Base-by-base conservation (phyloP, 2,329 filamentous ascomycete genomes). In the Setomelanomma holmii region DNA sequence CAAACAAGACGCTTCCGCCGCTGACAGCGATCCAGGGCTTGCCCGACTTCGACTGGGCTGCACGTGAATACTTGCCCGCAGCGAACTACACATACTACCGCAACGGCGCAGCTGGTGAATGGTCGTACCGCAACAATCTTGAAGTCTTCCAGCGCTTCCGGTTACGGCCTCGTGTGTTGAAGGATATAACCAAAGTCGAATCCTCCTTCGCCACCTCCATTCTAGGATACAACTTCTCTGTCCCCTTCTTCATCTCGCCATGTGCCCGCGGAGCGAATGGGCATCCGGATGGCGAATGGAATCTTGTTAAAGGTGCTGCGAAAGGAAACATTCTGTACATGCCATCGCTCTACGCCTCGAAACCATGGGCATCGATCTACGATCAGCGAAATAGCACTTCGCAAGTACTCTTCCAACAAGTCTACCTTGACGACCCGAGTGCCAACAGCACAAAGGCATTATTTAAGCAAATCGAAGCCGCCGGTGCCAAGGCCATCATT, bases 81-180 rank as follows among this genome's bases (percentile, higher is more conserved):
- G 62, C 69, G 19, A 77, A 80, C 61, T 84, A 81, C 69, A 82
- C 81, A n/a, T 84, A 83, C 69, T 84, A 84, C 71, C 79, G 81
- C 52, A 83, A 82, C 57, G 82, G 81, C 17, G 82, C 81, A 4
- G 81, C 76, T 3, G 82, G 81, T 53, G 82, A 84, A 69, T 84
- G 79, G 78, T 73, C 76, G 1, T 84, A 84, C 69, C 76, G 82
- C 42, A 83, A 84, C 68, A 85, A 85, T 69, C 75, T 84, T 5
- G 83, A 85, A 68, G 76, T 79, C 22, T 85, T 77, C 68, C 72
- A 76, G 54, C 77, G 80, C 12, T 82, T 80, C 61, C 73, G 73
- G 42, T 72, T 84, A 36, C 76, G 78, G 43, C 80, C 82, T 7
- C 75, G 80, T 45, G 75, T 79, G 20, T 72, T 85, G 69, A 69